Evolutionary conservation across 2,329 filamentous ascomycete species (phyloP).

Genomic region (Penicillium decumbens): DNA sequence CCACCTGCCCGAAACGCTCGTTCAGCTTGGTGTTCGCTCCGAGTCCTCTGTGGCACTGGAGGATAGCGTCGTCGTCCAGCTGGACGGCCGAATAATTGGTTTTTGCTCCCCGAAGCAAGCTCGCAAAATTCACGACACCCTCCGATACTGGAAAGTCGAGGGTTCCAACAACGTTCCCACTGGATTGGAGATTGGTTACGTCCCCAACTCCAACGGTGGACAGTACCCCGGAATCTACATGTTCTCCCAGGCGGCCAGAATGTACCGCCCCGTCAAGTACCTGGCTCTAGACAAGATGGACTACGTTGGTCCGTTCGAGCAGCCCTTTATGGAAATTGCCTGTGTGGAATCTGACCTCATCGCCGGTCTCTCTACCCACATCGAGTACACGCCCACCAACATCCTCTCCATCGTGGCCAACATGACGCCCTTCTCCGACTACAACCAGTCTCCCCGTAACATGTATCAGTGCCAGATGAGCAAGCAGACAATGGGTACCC

Average conservation of each 20-base stretch:
- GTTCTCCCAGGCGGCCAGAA: constrained; percentile 76
- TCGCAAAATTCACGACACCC: constrained; percentile 72
- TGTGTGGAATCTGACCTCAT: constrained; percentile 82
- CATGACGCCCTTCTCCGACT: constrained; percentile 98
- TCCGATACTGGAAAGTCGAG: constrained; percentile 94
- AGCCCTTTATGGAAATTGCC: constrained; percentile 97
- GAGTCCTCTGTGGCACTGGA: constrained; percentile 72
- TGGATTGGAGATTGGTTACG: constrained; percentile 85
- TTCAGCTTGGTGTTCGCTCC: constrained; percentile 72
- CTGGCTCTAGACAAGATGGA: constrained; percentile 80
- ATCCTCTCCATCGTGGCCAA: constrained; percentile 97
- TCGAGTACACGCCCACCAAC: constrained; percentile 90
- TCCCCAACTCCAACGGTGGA: constrained; percentile 82
- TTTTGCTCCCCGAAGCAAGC: constrained; percentile 86
- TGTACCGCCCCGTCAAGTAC: constrained; percentile 91
- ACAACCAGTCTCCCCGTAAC: constrained; percentile 97
- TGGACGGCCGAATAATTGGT: constrained; percentile 85
- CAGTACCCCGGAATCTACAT: constrained; percentile 96
- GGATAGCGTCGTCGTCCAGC: constrained; percentile 81
- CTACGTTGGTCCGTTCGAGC: constrained; percentile 87
- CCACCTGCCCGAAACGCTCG: constrained; percentile 65
- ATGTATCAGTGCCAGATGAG: constrained; percentile 99
- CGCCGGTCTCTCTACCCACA: constrained; percentile 85
- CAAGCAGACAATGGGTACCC: constrained; percentile 98
- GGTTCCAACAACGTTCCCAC: constrained; percentile 73